Base-by-base conservation (phyloP, 2,329 filamentous ascomycete species). In the Septoria linicola region DNA sequence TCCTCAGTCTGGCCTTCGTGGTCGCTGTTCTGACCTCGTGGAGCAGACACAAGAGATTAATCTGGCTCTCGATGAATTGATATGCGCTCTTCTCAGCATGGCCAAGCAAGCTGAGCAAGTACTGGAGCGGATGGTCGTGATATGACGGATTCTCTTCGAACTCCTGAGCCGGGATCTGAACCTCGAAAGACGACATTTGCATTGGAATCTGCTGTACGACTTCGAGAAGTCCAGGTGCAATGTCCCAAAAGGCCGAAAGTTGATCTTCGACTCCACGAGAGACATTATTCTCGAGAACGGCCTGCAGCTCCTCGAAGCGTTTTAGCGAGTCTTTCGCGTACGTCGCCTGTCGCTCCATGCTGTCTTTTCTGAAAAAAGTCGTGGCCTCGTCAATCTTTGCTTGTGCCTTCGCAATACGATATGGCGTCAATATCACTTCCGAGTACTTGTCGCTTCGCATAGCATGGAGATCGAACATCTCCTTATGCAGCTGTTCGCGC, bases 21-120 rank as follows among this genome's bases (percentile, higher is more conserved):
- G 88, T 83, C 0, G 85, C 85, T 47, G 88, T 88, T 66, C 89
- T 89, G 46, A 96, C 89, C 70, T 96, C 90, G 64, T 96, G 93
- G 50, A 96, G 72, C 31, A 97, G 76, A 65, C 92, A 97, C 19
- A 96, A 77, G 27, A 96, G 76, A 65, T 96, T 96, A 23, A 84
- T 92, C 74, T 97, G 92, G 5, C 84, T 87, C 74, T 97, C 93
- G 64, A 97, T 96, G 71, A 96, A 97, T 69, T 97, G 93, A 65
- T 96, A 95, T 7, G 89, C 92, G 62, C 87, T 91, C 73, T 93
- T 95, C 68, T 95, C 89, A 0, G 90, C 87, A 64, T 97, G 92
- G 4, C 85, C 80, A 7, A 99, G 77, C 19, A 97, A 75, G 40
- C 84, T 87, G 69, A 90, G 93, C 0, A 99, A 79, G 68, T 99